Conservation (phyloP, 2,329 filamentous ascomycete genomes). For the Cyphellophora attinorum region DNA sequence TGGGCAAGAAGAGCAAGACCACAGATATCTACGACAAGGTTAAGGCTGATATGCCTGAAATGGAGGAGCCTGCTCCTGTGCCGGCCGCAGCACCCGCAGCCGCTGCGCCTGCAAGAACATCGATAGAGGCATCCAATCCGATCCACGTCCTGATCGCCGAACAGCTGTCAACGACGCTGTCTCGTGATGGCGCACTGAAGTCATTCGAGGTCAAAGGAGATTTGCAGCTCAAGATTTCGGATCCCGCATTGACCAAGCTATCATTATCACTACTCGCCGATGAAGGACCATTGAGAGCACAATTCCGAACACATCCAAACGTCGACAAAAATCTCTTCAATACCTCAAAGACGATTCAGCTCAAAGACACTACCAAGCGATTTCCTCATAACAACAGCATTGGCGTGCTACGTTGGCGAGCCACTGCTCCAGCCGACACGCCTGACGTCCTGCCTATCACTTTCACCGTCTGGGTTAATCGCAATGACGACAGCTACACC, state of each 20-base stretch:
- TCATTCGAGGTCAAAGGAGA: conserved; percentile 87
- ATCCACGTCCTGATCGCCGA: conserved; percentile 85
- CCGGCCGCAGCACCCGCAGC: conserved; percentile 44
- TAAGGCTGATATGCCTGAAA: conserved; percentile 67
- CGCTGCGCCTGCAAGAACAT: conserved; percentile 43
- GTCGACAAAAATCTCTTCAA: conserved; percentile 86
- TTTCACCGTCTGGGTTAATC: conserved; percentile 97
- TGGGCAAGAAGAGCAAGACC: conserved; percentile 97
- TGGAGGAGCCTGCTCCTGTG: conserved; percentile 25
- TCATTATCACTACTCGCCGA: conserved; percentile 72
- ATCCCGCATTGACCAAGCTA: conserved; percentile 81
- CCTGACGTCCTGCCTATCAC: conserved; percentile 77
- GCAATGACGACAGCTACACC: conserved; percentile 71
- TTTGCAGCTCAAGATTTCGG: conserved; percentile 79
- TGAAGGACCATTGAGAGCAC: conserved; percentile 53
- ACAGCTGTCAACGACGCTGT: conserved; percentile 79
- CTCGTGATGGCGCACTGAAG: conserved; percentile 76
- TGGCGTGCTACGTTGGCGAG: conserved; percentile 86
- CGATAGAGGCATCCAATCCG: conserved; percentile 67
- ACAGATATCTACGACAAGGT: conserved; percentile 97
- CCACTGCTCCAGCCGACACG: conserved; percentile 71
- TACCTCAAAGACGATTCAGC: conserved; percentile 72
- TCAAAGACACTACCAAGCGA: conserved; percentile 76
- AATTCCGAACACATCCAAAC: conserved; percentile 93
- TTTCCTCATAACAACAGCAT: conserved; percentile 94